phyloP scores from a whole-genome alignment of 768 basidiomycete genomes.

The Mycena chlorophos region DNA sequence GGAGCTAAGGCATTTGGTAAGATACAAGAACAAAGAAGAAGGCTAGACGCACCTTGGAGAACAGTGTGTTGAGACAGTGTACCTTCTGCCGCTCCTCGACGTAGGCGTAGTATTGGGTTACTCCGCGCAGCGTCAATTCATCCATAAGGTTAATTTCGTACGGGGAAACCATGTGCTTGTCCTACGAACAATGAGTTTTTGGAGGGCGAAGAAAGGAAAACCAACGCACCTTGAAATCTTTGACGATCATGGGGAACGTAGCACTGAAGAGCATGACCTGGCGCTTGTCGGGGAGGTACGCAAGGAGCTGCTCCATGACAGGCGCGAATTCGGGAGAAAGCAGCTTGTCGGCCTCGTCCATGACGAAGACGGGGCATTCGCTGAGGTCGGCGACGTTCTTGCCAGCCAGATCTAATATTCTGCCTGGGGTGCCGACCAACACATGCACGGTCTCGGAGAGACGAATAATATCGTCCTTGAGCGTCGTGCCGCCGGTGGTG shows the following conservation, averaged over 20 bases:
- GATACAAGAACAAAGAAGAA: slow-evolving; percentile 5
- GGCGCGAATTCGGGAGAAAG: slow-evolving; percentile 97
- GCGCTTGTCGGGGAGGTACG: slow-evolving; percentile 77
- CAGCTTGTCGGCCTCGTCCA: slow-evolving; percentile 99
- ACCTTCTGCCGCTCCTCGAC: slow-evolving; percentile 99
- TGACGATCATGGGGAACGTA: slow-evolving; percentile 98
- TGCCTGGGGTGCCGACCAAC: slow-evolving; percentile 94
- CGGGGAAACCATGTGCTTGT: slow-evolving; percentile 94
- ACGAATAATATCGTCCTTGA: slow-evolving; percentile 97
- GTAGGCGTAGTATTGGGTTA: slow-evolving; percentile 99
- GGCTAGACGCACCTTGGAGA: slow-evolving; percentile 76
- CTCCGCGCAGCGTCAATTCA: slow-evolving; percentile 96
- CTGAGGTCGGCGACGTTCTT: slow-evolving; percentile 92
- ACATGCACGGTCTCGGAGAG: slow-evolving; percentile 90
- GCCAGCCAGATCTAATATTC: slow-evolving; percentile 91
- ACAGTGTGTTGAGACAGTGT: slow-evolving; percentile 98
- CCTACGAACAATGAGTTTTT: slow-evolving; percentile 44
- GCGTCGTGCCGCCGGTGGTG: slow-evolving; percentile 95
- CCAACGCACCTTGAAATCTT: slow-evolving; percentile 87
- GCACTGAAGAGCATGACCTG: slow-evolving; percentile 99
- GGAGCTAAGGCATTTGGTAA: slow-evolving; percentile 62
- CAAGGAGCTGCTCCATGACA: slow-evolving; percentile 94
- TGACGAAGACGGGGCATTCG: slow-evolving; percentile 95
- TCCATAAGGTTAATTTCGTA: slow-evolving; percentile 99
- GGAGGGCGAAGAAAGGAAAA: not conserved